These are phyloP conservation scores for Lojkania enalia DNA, from an alignment of 2,329 filamentous ascomycete genomes.

Conservation along the genomic window DNA sequence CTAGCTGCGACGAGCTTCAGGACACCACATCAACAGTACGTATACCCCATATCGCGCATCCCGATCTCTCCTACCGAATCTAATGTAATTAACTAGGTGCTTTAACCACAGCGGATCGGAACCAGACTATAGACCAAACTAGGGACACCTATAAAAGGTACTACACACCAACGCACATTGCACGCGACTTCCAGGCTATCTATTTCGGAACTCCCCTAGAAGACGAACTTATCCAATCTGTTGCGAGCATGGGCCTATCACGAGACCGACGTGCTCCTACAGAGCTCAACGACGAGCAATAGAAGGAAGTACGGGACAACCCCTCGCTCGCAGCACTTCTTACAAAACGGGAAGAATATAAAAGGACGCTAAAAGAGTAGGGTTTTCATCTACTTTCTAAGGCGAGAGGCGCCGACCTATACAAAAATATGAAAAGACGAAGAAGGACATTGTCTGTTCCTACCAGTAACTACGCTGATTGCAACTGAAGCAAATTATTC, in stretches of 20 bases:
- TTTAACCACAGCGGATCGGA: conserved; percentile 5
- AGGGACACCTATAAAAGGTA: conserved; percentile 10
- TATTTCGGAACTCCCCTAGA: conserved; percentile 16
- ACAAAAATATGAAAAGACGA: conserved; percentile 18
- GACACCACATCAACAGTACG: conserved; percentile 22
- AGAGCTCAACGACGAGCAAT: conserved; percentile 13
- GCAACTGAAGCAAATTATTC: conserved; percentile 13
- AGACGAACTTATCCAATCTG: conserved; percentile 15
- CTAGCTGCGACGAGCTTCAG: conserved; percentile 18
- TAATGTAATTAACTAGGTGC: conserved; percentile 7
- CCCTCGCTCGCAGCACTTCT: conserved; percentile 11
- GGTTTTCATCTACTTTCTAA: conserved; percentile 8
- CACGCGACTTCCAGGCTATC: conserved; percentile 13
- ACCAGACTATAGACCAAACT: conserved; percentile 11
- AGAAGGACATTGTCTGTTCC: conserved; percentile 15
- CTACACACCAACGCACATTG: conserved; percentile 12
- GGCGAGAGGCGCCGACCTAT: conserved; percentile 8
- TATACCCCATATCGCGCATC: conserved; percentile 8
- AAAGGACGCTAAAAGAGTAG: conserved; percentile 5
- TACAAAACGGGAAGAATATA: conserved; percentile 6
- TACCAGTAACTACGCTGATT: conserved; percentile 15
- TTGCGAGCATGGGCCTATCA: conserved; percentile 19
- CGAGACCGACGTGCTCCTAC: conserved; percentile 13
- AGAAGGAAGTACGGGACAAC: conserved; percentile 15
- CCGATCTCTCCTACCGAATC: conserved; percentile 6